phyloP scores from a whole-genome alignment of 139 green algal genomes.

The Haematococcus lacustris region DNA sequence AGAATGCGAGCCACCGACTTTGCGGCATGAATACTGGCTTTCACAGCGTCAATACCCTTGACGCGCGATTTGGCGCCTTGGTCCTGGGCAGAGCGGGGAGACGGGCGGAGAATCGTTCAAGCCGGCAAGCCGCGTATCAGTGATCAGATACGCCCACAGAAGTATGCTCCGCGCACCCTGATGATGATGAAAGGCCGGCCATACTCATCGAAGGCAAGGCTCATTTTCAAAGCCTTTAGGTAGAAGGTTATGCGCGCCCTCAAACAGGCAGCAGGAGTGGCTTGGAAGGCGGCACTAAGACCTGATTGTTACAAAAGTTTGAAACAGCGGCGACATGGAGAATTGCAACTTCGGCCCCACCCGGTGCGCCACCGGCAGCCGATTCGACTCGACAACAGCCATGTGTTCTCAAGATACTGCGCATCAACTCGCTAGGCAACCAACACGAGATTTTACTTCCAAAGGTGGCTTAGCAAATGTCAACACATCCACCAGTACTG shows the following conservation, averaged over 20 bases:
- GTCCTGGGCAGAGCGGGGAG: conserved; percentile 32
- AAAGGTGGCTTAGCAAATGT: too few relatives aligned
- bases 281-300: too few relatives aligned
- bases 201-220: conserved; percentile 96
- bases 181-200: conserved; percentile 95
- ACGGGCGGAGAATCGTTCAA: not conserved
- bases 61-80: conserved; percentile 82
- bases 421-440: too few relatives aligned
- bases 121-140: not conserved
- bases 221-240: conserved; percentile 74
- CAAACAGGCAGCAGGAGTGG: too few relatives aligned
- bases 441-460: too few relatives aligned
- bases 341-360: not conserved
- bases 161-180: conserved; percentile 13
- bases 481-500: too few relatives aligned
- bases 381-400: too few relatives aligned
- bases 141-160: not conserved
- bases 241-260: too few relatives aligned
- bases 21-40: conserved; percentile 92
- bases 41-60: conserved; percentile 90
- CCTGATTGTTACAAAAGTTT: too few relatives aligned
- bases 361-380: too few relatives aligned
- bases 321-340: too few relatives aligned
- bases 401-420: too few relatives aligned
- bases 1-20: conserved; percentile 86